A percentile compares a stretch with the other conserved stretches of the same genome.
Conservation (phyloP, 179 eudicot species). For the Gypsophila paniculata region DNA sequence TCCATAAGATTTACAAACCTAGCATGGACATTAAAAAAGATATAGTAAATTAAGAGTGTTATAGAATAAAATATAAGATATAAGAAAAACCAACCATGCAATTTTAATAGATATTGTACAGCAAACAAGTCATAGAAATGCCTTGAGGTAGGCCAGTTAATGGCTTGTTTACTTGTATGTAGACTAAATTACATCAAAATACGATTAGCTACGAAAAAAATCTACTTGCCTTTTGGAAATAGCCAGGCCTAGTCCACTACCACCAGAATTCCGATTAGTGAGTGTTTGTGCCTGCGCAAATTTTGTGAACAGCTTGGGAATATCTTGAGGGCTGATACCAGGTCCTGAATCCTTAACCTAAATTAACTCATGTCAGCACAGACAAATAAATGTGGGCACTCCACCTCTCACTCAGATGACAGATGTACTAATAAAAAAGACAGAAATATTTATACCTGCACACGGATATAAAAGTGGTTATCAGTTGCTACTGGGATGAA, state of each 20-base stretch:
- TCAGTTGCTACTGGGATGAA: conserved; percentile 58
- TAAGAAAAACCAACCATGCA: background rate
- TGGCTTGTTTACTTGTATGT: background rate
- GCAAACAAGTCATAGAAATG: background rate
- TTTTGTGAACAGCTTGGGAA: conserved; percentile 59
- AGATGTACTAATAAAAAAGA: background rate
- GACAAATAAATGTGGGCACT: background rate
- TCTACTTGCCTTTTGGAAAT: conserved; percentile 58
- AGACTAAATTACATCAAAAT: background rate
- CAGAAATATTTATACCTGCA: conserved; percentile 47
- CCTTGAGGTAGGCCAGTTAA: conserved; percentile 1
- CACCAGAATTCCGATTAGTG: conserved; percentile 41
- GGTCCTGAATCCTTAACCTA: conserved; percentile 74
- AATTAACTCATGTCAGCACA: conserved; percentile 16
- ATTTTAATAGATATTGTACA: background rate
- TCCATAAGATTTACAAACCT: conserved; percentile 77
- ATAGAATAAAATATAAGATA: background rate
- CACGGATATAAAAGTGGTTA: conserved; percentile 61
- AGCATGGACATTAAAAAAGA: conserved; percentile 13
- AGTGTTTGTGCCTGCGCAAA: conserved; percentile 49
- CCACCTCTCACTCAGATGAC: background rate
- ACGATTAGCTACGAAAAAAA: background rate
- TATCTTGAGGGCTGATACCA: conserved; percentile 62
- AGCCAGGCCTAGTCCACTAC: conserved; percentile 75
- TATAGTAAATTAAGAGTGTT: background rate